Conservation (phyloP, 2,329 filamentous ascomycete genomes). For the Hypoxylon sp. region DNA sequence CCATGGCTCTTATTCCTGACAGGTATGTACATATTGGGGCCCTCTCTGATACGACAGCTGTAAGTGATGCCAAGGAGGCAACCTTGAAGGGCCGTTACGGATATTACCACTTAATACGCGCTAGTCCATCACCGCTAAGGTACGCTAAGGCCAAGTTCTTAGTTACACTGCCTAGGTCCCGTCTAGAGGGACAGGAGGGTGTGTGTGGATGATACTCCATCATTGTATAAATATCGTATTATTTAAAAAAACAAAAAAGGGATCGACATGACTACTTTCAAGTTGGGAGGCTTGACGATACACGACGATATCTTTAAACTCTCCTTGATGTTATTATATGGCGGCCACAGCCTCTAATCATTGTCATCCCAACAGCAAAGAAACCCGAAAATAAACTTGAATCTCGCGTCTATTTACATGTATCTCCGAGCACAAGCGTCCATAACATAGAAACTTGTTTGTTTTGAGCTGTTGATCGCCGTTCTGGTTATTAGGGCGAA, state of each 20-base stretch:
- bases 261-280: background rate
- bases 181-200: constrained; percentile 16
- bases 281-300: background rate
- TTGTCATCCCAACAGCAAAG: constrained; percentile 8
- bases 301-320: background rate
- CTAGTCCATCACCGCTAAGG: constrained; percentile 8
- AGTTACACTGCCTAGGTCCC: constrained; percentile 1
- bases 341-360: background rate
- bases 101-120: constrained; percentile 17
- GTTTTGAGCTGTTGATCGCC: constrained; percentile 2
- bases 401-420: background rate
- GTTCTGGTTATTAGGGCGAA: constrained; percentile 2
- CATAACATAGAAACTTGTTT: background rate
- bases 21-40: constrained; percentile 10
- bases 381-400: background rate
- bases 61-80: constrained; percentile 13
- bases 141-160: constrained; percentile 15
- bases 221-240: constrained; percentile 4
- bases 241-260: constrained; percentile 10
- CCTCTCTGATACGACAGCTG: constrained; percentile 1
- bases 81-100: constrained; percentile 7
- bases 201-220: constrained; percentile 5
- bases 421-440: background rate
- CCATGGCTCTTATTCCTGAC: constrained; percentile 18
- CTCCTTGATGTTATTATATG: constrained; percentile 4